These are phyloP conservation scores for Madurella mycetomatis DNA, from an alignment of 2,329 filamentous ascomycete genomes.

Conservation along the genomic window DNA sequence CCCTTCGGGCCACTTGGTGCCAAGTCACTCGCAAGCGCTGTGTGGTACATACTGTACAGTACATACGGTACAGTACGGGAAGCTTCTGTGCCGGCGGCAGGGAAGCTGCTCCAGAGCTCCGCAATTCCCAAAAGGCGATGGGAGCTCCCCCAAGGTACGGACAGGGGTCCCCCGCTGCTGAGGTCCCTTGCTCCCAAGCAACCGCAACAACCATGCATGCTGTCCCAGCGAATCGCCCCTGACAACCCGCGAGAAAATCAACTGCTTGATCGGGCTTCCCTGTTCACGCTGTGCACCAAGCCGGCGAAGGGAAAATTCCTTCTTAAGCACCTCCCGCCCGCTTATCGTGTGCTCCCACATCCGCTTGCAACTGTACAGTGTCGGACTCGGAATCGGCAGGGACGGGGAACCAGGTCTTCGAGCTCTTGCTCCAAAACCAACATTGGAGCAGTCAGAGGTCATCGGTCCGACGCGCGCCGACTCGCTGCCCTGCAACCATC, in stretches of 20 bases:
- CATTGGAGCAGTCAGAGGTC: background rate
- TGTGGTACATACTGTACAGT: conserved; percentile 4
- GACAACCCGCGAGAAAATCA: conserved; percentile 27
- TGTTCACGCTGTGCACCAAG: conserved; percentile 20
- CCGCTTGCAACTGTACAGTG: background rate
- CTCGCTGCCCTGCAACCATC: background rate
- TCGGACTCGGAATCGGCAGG: background rate
- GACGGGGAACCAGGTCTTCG: background rate
- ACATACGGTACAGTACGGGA: no score
- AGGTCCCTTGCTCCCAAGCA: conserved; percentile 19
- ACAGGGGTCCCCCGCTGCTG: conserved; percentile 17
- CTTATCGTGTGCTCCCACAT: conserved; percentile 1
- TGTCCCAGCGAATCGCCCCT: conserved; percentile 25
- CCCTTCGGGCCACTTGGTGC: background rate
- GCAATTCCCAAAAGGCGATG: conserved; percentile 11
- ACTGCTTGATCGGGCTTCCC: conserved; percentile 26
- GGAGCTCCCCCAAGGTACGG: conserved; percentile 1
- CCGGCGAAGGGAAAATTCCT: conserved; percentile 25
- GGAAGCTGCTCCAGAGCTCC: conserved; percentile 23
- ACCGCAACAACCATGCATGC: conserved; percentile 19
- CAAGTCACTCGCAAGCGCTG: conserved; percentile 21
- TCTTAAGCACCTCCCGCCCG: conserved; percentile 20
- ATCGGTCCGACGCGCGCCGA: background rate
- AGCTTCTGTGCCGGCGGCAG: conserved; percentile 10
- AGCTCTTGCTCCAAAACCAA: background rate